These are phyloP conservation scores for Plasmodium vivax DNA, from an alignment of 169 alveolate genomes.

Conservation along the genomic window DNA sequence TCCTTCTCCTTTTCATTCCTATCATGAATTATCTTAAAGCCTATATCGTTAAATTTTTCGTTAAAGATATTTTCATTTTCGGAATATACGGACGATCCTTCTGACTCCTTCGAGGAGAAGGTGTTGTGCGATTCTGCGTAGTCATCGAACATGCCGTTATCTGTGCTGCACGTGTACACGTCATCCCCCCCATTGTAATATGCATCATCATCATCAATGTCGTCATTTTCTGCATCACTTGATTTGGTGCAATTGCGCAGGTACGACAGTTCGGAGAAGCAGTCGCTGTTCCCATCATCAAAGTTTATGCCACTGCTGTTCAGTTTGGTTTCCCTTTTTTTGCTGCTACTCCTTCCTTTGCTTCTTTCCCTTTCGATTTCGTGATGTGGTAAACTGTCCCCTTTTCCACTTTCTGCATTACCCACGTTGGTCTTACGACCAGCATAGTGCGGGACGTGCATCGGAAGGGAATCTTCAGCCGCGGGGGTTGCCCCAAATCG, in stretches of 20 bases:
- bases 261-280: slow-evolving; percentile 29
- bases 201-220: neutral
- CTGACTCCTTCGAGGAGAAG: slow-evolving; percentile 20
- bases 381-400: neutral
- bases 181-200: slow-evolving; percentile 3
- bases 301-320: neutral
- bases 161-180: neutral
- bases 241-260: slow-evolving; percentile 13
- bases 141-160: neutral
- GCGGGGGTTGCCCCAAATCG: neutral
- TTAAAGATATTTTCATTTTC: slow-evolving; percentile 33
- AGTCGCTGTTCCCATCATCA: slow-evolving; percentile 28
- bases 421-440: neutral
- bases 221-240: slow-evolving; percentile 1
- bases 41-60: slow-evolving; percentile 65
- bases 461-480: neutral
- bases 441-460: neutral
- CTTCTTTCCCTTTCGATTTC: neutral
- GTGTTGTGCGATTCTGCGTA: neutral
- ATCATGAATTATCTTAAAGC: slow-evolving; percentile 69
- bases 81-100: slow-evolving; percentile 14
- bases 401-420: neutral
- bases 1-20: slow-evolving; percentile 37
- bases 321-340: neutral
- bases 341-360: neutral